Evolutionary conservation across 345 rosid genomes (phyloP), one percentile per base, ranked within the genome.

Genomic region (Salix purpurea): DNA sequence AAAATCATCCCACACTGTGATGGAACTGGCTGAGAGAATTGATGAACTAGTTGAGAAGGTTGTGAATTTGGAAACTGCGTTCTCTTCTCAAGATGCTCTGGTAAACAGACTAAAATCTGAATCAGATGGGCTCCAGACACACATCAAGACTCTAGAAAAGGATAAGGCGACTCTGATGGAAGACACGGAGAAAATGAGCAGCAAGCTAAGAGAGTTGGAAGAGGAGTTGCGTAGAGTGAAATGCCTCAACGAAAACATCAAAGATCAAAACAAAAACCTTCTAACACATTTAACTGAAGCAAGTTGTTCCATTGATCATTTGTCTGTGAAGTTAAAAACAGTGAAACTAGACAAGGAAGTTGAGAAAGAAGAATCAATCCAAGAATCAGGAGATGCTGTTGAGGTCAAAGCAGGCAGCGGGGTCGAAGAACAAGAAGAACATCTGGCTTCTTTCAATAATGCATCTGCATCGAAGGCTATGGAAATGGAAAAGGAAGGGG

Each of bases 21-120:
- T 83, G 46, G 83, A 89, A 73, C 78, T 93, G 69, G 96, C 85
- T 0, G 96, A 89, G 73, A 95, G 83, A 74, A 87, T 95, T 34
- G 92, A 95, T 74, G 89, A 88, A 74, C 91, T 93, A 74, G 97
- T 89, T n/a, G 88, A 91, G 5, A 92, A 85, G 78, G 91, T 93
- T 46, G 89, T 86, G 52, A 79, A 73, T 36, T 78, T 92, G 82
- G 97, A 93, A 80, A 83, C 86, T 13, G 81, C 76, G 8, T 87
- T 89, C 28, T 85, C 88, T 7, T 89, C 97, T 78, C 94, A 95
- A 73, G 75, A 72, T 62, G 88, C 97, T 62, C 69, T 85, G 80
- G 88, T 95, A 36, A 84, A 80, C 79, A 86, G 85, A 71, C 76
- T 91, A 65, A 86, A 84, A 82, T 84, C 89, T 60, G 93, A 91